Conservation (phyloP, 2,329 filamentous ascomycete genomes). For the Paracoccidioides lutzii region DNA sequence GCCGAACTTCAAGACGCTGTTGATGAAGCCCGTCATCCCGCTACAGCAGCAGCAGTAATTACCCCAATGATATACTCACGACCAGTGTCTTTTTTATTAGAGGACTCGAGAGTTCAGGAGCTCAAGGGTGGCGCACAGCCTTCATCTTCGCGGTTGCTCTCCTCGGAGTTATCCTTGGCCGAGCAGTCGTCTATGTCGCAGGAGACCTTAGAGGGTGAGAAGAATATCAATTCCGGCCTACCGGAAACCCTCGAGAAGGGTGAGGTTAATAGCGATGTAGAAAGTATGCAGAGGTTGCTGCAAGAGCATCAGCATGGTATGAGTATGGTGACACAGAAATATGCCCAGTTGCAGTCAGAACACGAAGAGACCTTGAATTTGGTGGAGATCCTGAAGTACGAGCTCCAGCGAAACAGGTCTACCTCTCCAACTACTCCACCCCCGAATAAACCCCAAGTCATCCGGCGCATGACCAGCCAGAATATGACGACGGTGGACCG, state of each 20-base stretch:
- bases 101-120: conserved; percentile 57
- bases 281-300: conserved; percentile 56
- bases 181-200: conserved; percentile 58
- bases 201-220: conserved; percentile 49
- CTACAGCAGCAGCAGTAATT: conserved; percentile 29
- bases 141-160: conserved; percentile 81
- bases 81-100: conserved; percentile 68
- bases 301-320: conserved; percentile 66
- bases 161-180: conserved; percentile 82
- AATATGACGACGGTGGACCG: conserved; percentile 70
- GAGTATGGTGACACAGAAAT: conserved; percentile 59
- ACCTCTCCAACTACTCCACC: conserved; percentile 44
- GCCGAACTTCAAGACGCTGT: conserved; percentile 65
- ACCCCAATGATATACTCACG: conserved; percentile 32
- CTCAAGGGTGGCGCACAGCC: conserved; percentile 53
- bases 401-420: conserved; percentile 64
- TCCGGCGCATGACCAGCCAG: conserved; percentile 86
- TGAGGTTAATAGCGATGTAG: conserved; percentile 50
- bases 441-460: conserved; percentile 50
- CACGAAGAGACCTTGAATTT: conserved; percentile 72
- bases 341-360: conserved; percentile 68
- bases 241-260: conserved; percentile 23
- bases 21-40: conserved; percentile 55
- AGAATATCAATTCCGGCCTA: conserved; percentile 16
- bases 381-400: conserved; percentile 81